Conservation (phyloP, 768 basidiomycete species). For the Mycena belliarum region DNA sequence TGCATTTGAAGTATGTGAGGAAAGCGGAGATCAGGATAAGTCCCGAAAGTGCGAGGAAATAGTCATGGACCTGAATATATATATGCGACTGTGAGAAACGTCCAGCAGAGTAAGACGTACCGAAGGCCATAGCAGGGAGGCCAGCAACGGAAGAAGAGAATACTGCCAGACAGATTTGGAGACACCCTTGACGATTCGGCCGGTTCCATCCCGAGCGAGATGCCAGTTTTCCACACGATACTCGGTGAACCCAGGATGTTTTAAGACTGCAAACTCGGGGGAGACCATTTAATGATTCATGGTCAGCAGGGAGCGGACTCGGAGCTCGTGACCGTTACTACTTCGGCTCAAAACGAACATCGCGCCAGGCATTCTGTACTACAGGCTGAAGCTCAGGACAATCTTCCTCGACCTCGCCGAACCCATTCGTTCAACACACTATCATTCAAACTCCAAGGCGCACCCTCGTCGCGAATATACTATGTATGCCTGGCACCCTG, state of each 20-base stretch:
- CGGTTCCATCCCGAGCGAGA: conserved; percentile 42
- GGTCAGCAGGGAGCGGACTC: too few relatives aligned
- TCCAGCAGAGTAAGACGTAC: conserved; percentile 20
- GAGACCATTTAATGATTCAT: conserved; percentile 10
- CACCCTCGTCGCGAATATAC: background rate
- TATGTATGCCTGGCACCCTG: background rate
- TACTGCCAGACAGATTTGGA: conserved; percentile 39
- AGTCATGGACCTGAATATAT: conserved; percentile 21
- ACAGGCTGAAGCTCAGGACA: too few relatives aligned
- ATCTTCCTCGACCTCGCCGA: conserved; percentile 12
- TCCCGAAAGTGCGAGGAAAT: conserved; percentile 6
- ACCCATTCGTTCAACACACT: background rate
- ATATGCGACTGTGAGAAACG: conserved; percentile 15
- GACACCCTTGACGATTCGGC: conserved; percentile 32
- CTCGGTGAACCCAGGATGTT: conserved; percentile 52
- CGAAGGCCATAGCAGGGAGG: conserved; percentile 36
- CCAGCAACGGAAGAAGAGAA: conserved; percentile 30
- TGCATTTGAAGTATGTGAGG: conserved; percentile 38
- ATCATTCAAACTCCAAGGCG: background rate
- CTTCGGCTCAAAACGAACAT: too few relatives aligned
- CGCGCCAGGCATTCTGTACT: too few relatives aligned
- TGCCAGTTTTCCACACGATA: conserved; percentile 61
- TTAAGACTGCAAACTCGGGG: conserved; percentile 55
- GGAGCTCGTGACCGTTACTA: too few relatives aligned
- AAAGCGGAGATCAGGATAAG: conserved; percentile 20